Percentiles rank a stretch among this genome's conserved stretches.
phyloP scores from a whole-genome alignment of 179 eudicot genomes.

The Beta corolliflora region DNA sequence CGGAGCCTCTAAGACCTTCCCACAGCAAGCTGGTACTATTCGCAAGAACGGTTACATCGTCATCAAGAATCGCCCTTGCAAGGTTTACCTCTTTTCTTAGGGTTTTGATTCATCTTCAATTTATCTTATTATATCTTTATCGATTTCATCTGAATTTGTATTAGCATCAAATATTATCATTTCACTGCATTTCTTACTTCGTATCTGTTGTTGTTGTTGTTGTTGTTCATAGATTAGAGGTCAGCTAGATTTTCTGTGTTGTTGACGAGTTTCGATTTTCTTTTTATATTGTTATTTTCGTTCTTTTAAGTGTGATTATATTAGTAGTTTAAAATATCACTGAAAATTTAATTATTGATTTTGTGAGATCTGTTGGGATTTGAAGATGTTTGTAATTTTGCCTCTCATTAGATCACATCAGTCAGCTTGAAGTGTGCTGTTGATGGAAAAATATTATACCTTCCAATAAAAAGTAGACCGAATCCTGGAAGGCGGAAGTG shows the following conservation, averaged over 20 bases:
- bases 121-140: background rate
- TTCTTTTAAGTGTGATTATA: too few relatives aligned
- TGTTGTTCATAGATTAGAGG: too few relatives aligned
- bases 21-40: conserved; percentile 49
- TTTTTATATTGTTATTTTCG: too few relatives aligned
- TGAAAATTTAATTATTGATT: too few relatives aligned
- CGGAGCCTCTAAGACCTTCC: conserved; percentile 49
- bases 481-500: too few relatives aligned
- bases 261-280: too few relatives aligned
- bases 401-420: conserved; percentile 25
- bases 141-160: too few relatives aligned
- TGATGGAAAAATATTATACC: background rate
- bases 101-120: background rate
- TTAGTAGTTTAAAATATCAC: too few relatives aligned
- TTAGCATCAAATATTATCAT: background rate
- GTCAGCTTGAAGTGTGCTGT: conserved; percentile 41
- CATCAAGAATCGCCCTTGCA: conserved; percentile 44
- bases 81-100: conserved; percentile 22
- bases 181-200: background rate
- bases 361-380: too few relatives aligned
- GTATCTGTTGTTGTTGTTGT: background rate
- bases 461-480: too few relatives aligned
- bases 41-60: conserved; percentile 45
- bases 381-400: too few relatives aligned
- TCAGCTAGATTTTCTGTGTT: too few relatives aligned